Evolutionary conservation across 2,329 filamentous ascomycete genomes (phyloP).

Genomic region (Neurospora sp.): DNA sequence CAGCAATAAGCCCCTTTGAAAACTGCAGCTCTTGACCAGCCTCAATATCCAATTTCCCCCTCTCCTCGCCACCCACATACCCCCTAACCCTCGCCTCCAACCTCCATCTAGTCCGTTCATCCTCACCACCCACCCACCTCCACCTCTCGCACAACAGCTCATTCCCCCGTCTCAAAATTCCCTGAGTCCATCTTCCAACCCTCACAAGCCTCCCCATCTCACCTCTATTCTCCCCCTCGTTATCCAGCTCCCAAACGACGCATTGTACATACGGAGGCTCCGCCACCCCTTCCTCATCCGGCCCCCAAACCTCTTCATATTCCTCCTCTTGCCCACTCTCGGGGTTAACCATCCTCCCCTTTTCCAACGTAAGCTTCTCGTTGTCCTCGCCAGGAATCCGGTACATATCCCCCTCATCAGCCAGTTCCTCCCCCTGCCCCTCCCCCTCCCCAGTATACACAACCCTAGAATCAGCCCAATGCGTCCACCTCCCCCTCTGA

Average conservation of each 20-base stretch:
- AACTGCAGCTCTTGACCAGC: neutral
- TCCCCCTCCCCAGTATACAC: neutral
- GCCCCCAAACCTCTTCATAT: conserved; percentile 60
- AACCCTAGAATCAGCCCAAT: conserved; percentile 46
- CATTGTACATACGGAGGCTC: conserved; percentile 1
- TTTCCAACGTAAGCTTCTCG: conserved; percentile 43
- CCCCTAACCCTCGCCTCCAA: conserved; percentile 11
- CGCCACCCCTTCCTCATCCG: conserved; percentile 4
- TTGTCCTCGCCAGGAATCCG: conserved; percentile 25
- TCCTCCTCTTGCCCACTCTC: conserved; percentile 36
- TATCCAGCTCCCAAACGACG: conserved; percentile 10
- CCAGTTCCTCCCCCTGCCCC: conserved; percentile 20
- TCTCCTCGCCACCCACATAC: conserved; percentile 3
- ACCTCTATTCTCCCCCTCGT: conserved; percentile 18
- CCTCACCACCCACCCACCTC: conserved; percentile 28
- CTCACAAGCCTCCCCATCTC: conserved; percentile 41
- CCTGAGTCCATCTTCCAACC: conserved; percentile 47
- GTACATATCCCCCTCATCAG: conserved; percentile 50
- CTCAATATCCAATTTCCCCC: neutral
- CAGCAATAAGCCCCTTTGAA: neutral
- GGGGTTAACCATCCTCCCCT: conserved; percentile 50
- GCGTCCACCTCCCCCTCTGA: conserved; percentile 17
- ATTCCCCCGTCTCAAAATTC: conserved; percentile 36
- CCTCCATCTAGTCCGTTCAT: conserved; percentile 13
- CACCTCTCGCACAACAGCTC: conserved; percentile 44